These are phyloP conservation scores for Melastoma candidum DNA, from an alignment of 441 rosid genomes.

Conservation along the genomic window DNA sequence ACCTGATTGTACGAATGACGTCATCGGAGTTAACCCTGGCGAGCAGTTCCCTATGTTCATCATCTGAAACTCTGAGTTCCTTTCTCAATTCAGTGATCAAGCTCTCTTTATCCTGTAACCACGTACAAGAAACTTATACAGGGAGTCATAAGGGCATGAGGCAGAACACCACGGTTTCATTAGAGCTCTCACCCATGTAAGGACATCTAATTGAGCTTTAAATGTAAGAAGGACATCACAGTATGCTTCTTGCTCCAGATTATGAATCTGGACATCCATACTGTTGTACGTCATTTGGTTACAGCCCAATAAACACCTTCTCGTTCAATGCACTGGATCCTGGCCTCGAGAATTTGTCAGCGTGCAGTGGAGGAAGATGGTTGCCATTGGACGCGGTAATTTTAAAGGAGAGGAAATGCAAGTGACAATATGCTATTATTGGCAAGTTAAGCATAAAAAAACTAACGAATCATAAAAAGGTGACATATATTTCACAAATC, in stretches of 20 bases:
- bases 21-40: constrained; percentile 76
- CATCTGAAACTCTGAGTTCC: constrained; percentile 94
- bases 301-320: constrained; percentile 36
- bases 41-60: constrained; percentile 86
- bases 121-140: constrained; percentile 6
- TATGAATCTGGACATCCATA: constrained; percentile 87
- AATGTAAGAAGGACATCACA: constrained; percentile 86
- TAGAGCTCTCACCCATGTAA: constrained; percentile 64
- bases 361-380: constrained; percentile 32
- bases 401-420: no score
- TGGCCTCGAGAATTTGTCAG: constrained; percentile 26
- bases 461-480: no score
- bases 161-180: constrained; percentile 12
- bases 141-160: constrained; percentile 10
- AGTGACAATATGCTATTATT: no score
- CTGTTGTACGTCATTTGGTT: constrained; percentile 27
- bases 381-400: no score
- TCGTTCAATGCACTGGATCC: constrained; percentile 35
- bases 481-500: no score
- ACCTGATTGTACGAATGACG: constrained; percentile 76
- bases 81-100: constrained; percentile 89
- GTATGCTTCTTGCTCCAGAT: constrained; percentile 94
- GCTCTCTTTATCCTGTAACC: constrained; percentile 75
- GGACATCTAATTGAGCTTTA: constrained; percentile 96
- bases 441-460: no score